Base-by-base conservation (phyloP, 1,139 yeast species). In the Sugiyamaella neomexicana region DNA sequence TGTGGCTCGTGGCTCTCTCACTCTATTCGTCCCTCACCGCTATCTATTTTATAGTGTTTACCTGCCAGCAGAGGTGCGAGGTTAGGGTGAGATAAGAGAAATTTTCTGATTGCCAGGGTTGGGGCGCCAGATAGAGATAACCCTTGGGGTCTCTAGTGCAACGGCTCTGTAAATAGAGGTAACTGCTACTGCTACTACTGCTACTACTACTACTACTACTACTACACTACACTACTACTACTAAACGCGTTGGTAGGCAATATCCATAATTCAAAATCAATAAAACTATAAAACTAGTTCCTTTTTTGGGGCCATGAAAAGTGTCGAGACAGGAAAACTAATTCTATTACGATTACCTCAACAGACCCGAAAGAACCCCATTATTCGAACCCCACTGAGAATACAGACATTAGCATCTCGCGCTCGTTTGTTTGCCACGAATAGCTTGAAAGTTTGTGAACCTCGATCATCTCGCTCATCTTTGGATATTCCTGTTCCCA, bases 251-350 rank as follows among this genome's bases (percentile, higher is more conserved):
- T 20, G 10, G n/a, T n/a, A n/a, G n/a, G n/a, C n/a, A n/a, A n/a
- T 31, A 36, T 37, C 49, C 49, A 44, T 44, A 44, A 44, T 42
- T 27, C 29, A 25, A 31, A 25, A 31, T 44, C 5, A 38, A 17
- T 23, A 36, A 23, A n/a, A n/a, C n/a, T n/a, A n/a, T n/a, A n/a
- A n/a, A n/a, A 41, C 20, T 27, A 42, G 13, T 10, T 27, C n/a
- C n/a, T 45, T 43, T 36, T 45, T 45, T 45, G 25, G 42, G 49
- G 37, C 29, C 51, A 47, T 47, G 51, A 47, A 47, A n/a, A 47
- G 25, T 40, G 32, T 39, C 45, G 23, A 15, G 12, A 34, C 23
- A 20, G 25, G 42, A 45, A 45, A 45, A 23, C 23, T 45, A 23
- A 20, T 25, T 45, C 37, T 36, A 45, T 45, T 34, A 8, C 38